phyloP scores from a whole-genome alignment of 2,329 filamentous ascomycete genomes.

The Aureobasidium pullulans region DNA sequence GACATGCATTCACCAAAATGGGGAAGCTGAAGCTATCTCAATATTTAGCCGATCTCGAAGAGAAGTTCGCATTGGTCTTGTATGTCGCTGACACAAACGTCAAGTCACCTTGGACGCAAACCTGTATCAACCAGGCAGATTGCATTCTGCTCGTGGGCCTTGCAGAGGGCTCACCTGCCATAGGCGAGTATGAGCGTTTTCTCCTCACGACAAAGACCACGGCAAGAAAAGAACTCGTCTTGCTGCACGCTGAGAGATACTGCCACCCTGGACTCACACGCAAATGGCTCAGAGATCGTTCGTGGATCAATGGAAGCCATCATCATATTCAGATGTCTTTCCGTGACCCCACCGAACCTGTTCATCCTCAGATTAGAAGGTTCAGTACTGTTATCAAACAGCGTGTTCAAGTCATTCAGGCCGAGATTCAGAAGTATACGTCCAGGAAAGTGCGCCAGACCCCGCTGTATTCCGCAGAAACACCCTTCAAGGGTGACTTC shows the following conservation, averaged over 20 bases:
- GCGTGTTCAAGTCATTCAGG: slow-evolving; percentile 86
- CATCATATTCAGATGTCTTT: slow-evolving; percentile 97
- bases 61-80: slow-evolving; percentile 91
- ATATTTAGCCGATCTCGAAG: slow-evolving; percentile 91
- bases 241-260: slow-evolving; percentile 84
- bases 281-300: slow-evolving; percentile 77
- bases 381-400: slow-evolving; percentile 85
- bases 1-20: slow-evolving; percentile 95
- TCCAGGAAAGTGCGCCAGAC: slow-evolving; percentile 84
- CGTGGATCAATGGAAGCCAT: slow-evolving; percentile 97
- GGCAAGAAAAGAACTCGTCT: slow-evolving; percentile 81
- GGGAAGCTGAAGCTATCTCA: slow-evolving; percentile 93
- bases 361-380: slow-evolving; percentile 66
- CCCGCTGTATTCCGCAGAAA: slow-evolving; percentile 83
- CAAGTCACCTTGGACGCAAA: slow-evolving; percentile 96
- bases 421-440: slow-evolving; percentile 97
- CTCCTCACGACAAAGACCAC: slow-evolving; percentile 96
- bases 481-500: slow-evolving; percentile 92
- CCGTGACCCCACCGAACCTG: slow-evolving; percentile 65
- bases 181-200: slow-evolving; percentile 95
- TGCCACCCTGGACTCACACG: slow-evolving; percentile 77
- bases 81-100: slow-evolving; percentile 97
- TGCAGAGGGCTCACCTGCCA: slow-evolving; percentile 79
- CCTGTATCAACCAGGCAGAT: slow-evolving; percentile 93
- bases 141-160: slow-evolving; percentile 89